Evolutionary conservation across 306 rosid species (phyloP).

Genomic region (Crotalaria pallida): DNA sequence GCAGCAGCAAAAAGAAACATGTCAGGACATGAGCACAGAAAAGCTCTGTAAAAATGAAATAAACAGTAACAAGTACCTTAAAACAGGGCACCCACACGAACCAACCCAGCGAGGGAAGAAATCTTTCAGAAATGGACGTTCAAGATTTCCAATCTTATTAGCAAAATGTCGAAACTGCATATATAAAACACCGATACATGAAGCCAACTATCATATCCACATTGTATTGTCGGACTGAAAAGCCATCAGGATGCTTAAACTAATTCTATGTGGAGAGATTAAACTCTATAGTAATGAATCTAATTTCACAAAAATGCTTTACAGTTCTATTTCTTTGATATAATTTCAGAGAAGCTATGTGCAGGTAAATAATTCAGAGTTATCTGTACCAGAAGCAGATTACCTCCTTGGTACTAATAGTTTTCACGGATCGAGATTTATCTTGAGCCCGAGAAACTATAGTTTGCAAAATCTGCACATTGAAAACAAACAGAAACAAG

Average conservation of each 20-base stretch:
- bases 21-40: constrained; percentile 27
- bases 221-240: not conserved
- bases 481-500: constrained; percentile 5
- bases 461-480: constrained; percentile 77
- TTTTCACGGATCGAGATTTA: constrained; percentile 56
- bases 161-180: constrained; percentile 97
- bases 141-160: constrained; percentile 94
- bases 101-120: constrained; percentile 97
- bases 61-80: constrained; percentile 50
- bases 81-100: constrained; percentile 84
- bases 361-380: not conserved
- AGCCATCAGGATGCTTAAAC: not conserved
- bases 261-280: not conserved
- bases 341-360: not conserved
- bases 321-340: not conserved
- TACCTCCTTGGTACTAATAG: constrained; percentile 96
- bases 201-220: constrained; percentile 5
- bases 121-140: constrained; percentile 98
- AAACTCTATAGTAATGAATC: not conserved
- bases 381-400: constrained; percentile 3
- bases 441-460: constrained; percentile 86
- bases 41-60: constrained; percentile 12
- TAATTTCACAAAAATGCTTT: not conserved
- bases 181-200: not conserved
- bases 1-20: constrained; percentile 18